Percentiles rank a stretch among this genome's conserved stretches.
Conservation (phyloP, 257 asterid species). For the Scutellaria minor region DNA sequence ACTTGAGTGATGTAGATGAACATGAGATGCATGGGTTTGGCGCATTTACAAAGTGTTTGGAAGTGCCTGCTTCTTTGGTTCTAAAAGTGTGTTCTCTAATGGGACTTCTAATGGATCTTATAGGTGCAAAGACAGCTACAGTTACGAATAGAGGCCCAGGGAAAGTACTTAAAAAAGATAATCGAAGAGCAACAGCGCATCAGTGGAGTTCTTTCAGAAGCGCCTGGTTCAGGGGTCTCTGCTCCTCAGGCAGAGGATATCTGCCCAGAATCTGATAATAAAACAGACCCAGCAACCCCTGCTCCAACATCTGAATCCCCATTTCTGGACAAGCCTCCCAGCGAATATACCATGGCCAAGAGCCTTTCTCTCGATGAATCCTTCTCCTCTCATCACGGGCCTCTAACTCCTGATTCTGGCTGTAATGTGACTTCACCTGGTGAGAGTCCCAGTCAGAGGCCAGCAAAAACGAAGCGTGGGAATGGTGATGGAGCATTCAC, state of each 20-base stretch:
- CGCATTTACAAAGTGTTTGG: background rate
- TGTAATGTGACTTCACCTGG: conserved; percentile 50
- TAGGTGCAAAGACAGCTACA: conserved; percentile 99
- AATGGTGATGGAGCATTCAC: conserved; percentile 44
- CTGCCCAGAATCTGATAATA: conserved; percentile 56
- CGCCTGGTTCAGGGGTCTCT: conserved; percentile 52
- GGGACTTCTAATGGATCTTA: conserved; percentile 17
- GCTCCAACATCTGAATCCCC: conserved; percentile 81
- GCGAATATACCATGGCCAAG: conserved; percentile 54
- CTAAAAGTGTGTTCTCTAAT: background rate
- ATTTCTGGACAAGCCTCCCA: conserved; percentile 50
- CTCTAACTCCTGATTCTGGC: conserved; percentile 83
- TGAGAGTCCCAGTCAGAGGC: conserved; percentile 59
- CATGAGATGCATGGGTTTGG: background rate
- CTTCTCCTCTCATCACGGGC: conserved; percentile 78
- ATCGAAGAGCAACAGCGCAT: conserved; percentile 93
- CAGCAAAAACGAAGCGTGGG: conserved; percentile 56
- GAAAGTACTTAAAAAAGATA: conserved; percentile 92
- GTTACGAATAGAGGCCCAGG: conserved; percentile 95
- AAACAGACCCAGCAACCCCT: conserved; percentile 79
- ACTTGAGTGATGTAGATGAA: background rate
- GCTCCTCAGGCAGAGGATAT: conserved; percentile 49
- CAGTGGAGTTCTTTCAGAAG: conserved; percentile 73
- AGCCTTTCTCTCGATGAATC: conserved; percentile 76
- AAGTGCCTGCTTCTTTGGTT: conserved; percentile 19